Base-by-base conservation (phyloP, 225 moss, liverwort and hornwort species). In the Sphagnum contortum region DNA sequence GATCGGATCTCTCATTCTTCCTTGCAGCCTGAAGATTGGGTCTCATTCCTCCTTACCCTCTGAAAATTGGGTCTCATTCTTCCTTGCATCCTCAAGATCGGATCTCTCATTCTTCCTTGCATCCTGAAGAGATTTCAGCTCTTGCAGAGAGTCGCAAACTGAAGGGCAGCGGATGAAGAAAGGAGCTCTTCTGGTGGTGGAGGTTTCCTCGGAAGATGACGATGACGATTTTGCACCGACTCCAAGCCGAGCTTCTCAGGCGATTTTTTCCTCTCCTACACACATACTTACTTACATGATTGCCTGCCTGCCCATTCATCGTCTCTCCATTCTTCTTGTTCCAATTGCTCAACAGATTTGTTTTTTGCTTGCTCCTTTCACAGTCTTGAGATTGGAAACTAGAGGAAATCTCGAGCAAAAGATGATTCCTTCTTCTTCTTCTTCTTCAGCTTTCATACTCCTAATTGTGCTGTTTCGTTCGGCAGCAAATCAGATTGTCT, bases 141-240 rank as follows among this genome's bases (percentile, higher is more conserved):
- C 29, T 29, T 29, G 29, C 29, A 29, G 29, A 1, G 29, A 29
- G 29, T 29, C 29, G 29, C 29, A 61, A 8, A 61, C 4, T 47
- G 61, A 61, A 5, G 46, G 63, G 47, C 48, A 9, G 45, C 12
- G 4, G 2, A 51, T 64, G 63, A 9, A 48, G 63, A 13, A 11
- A 44, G 50, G 49, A 4, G 53, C 44, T 66, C 48, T 76, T 12
- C 50, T 62, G 47, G 71, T 73, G 61, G 53, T 80, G 48, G 29
- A 29, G 29, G 29, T 29, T 29, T 1, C 29, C 1, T 70, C 73
- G 9, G 80, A 75, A 44, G 80, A 80, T 44, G 77, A 74, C 57
- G 74, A 83, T 5, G 76, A 44, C 10, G 83, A 83, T 29, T 84
- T 84, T 66, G 72, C 74, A 51, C 70, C 72, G 46, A 71, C 80